phyloP scores from a whole-genome alignment of 1,139 yeast species.

The Geotrichum macrosporum region DNA sequence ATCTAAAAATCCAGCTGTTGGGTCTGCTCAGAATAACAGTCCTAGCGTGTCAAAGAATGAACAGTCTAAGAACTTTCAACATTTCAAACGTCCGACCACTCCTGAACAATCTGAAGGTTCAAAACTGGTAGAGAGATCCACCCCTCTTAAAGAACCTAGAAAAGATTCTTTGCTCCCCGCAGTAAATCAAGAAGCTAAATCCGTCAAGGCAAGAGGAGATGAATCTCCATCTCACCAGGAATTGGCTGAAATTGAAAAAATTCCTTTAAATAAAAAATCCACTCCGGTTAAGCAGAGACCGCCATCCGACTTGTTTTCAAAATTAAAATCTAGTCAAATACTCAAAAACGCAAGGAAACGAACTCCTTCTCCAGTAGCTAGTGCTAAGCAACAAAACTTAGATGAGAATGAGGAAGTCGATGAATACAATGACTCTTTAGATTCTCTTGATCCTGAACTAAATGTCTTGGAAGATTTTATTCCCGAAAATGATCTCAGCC shows the following conservation, averaged over 20 bases:
- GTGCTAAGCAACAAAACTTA: background rate
- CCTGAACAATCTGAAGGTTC: no score
- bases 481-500: slow-evolving; percentile 3
- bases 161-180: no score
- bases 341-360: slow-evolving; percentile 11
- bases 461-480: slow-evolving; percentile 15
- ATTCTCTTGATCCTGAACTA: slow-evolving; percentile 11
- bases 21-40: no score
- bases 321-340: background rate
- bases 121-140: no score
- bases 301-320: background rate
- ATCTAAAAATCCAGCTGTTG: no score
- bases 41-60: no score
- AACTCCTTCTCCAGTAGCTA: slow-evolving; percentile 2
- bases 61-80: no score
- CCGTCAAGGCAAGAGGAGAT: no score
- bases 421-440: slow-evolving; percentile 8
- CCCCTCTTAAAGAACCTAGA: no score
- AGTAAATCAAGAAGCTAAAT: no score
- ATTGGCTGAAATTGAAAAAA: background rate
- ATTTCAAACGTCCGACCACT: no score
- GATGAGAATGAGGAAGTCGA: background rate
- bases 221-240: no score
- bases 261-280: background rate
- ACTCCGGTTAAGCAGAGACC: slow-evolving; percentile 1